phyloP scores from a whole-genome alignment of 2,329 filamentous ascomycete species.

The Xylaria digitata region DNA sequence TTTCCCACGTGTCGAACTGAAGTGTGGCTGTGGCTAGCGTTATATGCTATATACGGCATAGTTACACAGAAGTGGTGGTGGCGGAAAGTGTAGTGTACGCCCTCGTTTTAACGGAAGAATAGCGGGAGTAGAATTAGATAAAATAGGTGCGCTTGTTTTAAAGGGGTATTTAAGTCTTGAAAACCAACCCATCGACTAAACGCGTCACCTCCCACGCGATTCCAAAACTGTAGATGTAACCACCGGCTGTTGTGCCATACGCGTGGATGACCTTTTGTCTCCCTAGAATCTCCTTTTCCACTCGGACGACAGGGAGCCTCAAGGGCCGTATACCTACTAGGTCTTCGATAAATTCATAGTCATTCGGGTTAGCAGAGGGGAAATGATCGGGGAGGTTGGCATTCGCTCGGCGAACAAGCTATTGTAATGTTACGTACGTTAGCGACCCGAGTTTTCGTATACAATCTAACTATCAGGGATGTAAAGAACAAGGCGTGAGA shows the following conservation, averaged over 20 bases:
- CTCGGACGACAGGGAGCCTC: not conserved
- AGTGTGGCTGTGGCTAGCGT: no score
- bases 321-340: constrained; percentile 10
- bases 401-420: constrained; percentile 21
- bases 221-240: constrained; percentile 21
- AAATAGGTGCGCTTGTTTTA: no score
- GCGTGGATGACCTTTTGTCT: constrained; percentile 17
- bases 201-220: constrained; percentile 7
- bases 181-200: constrained; percentile 17
- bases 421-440: not conserved
- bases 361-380: constrained; percentile 1
- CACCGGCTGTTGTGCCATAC: constrained; percentile 16
- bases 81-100: no score
- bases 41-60: no score
- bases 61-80: no score
- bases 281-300: constrained; percentile 15
- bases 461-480: not conserved
- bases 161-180: not conserved
- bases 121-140: no score
- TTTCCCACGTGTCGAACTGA: no score
- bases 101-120: no score
- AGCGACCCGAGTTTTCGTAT: not conserved
- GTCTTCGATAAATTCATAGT: constrained; percentile 18
- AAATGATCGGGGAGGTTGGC: constrained; percentile 13
- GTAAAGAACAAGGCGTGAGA: no score